Percentiles rank a stretch among this genome's conserved stretches.
These are phyloP conservation scores for Fusarium sororula DNA, from an alignment of 2,329 filamentous ascomycete species.

Conservation along the genomic window DNA sequence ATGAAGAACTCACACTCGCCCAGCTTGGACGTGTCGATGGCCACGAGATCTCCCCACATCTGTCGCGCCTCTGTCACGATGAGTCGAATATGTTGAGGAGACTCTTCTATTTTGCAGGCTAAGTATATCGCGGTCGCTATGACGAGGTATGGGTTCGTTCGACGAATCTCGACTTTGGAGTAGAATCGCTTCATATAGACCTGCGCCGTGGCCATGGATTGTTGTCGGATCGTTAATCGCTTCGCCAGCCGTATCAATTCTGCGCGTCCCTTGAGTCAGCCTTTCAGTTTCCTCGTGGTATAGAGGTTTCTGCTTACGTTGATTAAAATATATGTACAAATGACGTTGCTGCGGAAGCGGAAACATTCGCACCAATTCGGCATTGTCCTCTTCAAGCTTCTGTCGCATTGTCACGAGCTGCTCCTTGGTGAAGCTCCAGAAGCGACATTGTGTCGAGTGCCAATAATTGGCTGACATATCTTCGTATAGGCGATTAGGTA, in stretches of 20 bases:
- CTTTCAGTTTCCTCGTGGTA: neutral
- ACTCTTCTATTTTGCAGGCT: conserved; percentile 98
- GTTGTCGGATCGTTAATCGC: conserved; percentile 85
- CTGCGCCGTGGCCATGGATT: conserved; percentile 92
- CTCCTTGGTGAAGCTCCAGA: conserved; percentile 90
- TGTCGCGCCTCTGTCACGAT: conserved; percentile 87
- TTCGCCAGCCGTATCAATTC: conserved; percentile 86
- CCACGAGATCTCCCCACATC: conserved; percentile 82
- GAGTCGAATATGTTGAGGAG: conserved; percentile 92
- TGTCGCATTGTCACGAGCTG: conserved; percentile 79
- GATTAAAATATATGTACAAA: conserved; percentile 90
- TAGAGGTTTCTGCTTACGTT: conserved; percentile 67
- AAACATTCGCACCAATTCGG: conserved; percentile 77
- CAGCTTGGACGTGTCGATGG: conserved; percentile 81
- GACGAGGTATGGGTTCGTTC: conserved; percentile 92
- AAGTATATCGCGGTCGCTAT: conserved; percentile 94
- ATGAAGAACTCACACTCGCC: conserved; percentile 95
- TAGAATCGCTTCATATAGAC: conserved; percentile 96
- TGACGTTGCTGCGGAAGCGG: conserved; percentile 84
- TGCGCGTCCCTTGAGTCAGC: conserved; percentile 45
- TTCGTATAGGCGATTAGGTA: conserved; percentile 16
- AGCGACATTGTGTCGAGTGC: conserved; percentile 89
- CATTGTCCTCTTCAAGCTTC: conserved; percentile 80
- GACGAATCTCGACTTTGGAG: conserved; percentile 86
- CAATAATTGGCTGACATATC: conserved; percentile 95